Conservation (phyloP, 805 yeast species). For the Saturnispora serradocipensis region DNA sequence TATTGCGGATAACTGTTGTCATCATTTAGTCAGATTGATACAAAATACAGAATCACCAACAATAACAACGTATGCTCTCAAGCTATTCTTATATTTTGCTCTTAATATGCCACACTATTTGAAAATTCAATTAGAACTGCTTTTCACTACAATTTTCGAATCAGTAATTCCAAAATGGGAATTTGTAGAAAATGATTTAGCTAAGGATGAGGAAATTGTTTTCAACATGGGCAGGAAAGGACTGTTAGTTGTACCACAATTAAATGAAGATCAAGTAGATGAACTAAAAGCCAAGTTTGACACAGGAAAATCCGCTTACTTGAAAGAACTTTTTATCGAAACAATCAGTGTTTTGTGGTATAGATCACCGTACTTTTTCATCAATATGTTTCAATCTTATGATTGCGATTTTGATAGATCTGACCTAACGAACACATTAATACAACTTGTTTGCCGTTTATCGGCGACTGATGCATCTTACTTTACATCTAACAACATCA, state of each 20-base stretch:
- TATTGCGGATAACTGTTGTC: slow-evolving; percentile 75
- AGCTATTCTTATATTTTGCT: slow-evolving; percentile 63
- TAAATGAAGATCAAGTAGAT: slow-evolving; percentile 22
- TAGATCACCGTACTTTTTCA: slow-evolving; percentile 68
- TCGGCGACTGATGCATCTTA: slow-evolving; percentile 82
- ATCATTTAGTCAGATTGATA: slow-evolving; percentile 71
- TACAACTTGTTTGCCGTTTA: slow-evolving; percentile 65
- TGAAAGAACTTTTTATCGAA: slow-evolving; percentile 78
- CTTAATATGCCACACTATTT: slow-evolving; percentile 56
- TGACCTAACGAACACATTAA: slow-evolving; percentile 59
- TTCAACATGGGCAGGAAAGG: slow-evolving; percentile 24
- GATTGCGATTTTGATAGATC: slow-evolving; percentile 87
- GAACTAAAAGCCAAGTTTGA: slow-evolving; percentile 32
- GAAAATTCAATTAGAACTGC: slow-evolving; percentile 73
- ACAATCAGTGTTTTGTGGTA: slow-evolving; percentile 75
- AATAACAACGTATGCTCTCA: slow-evolving; percentile 65
- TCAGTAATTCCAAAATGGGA: slow-evolving; percentile 22
- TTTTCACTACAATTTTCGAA: slow-evolving; percentile 54
- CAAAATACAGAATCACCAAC: slow-evolving; percentile 66
- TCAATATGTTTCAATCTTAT: slow-evolving; percentile 67
- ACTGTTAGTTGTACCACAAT: slow-evolving; percentile 18
- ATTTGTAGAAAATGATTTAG: slow-evolving; percentile 21
- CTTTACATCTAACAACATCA: slow-evolving; percentile 74
- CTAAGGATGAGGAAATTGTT: slow-evolving; percentile 21
- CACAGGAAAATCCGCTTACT: slow-evolving; percentile 34